These are phyloP conservation scores for Neofusicoccum cordaticola DNA, from an alignment of 2,329 filamentous ascomycete genomes.

Conservation along the genomic window DNA sequence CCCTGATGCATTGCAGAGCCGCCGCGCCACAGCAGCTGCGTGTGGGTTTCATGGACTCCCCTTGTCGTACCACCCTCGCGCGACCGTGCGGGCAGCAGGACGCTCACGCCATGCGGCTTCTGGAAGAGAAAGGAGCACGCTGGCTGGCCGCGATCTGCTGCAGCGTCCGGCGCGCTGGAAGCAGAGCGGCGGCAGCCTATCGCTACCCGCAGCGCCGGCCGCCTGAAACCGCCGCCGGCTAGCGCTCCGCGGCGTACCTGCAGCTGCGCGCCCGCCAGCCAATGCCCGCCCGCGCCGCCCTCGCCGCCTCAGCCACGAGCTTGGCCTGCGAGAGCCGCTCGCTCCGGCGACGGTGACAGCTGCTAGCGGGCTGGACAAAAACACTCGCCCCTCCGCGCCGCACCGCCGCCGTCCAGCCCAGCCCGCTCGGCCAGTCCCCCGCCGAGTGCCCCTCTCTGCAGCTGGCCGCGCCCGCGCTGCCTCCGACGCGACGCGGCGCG, in stretches of 20 bases:
- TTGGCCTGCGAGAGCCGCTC: background rate
- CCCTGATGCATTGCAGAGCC: slow-evolving; percentile 6
- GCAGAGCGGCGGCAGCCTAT: background rate
- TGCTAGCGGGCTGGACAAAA: no score
- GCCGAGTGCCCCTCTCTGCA: background rate
- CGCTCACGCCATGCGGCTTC: slow-evolving; percentile 8
- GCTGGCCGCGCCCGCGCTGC: background rate
- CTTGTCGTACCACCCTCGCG: slow-evolving; percentile 10
- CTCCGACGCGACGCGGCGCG: background rate
- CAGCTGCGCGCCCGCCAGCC: background rate
- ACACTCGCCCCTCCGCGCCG: background rate
- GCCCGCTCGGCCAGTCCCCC: background rate
- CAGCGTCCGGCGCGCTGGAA: background rate
- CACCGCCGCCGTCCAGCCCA: background rate
- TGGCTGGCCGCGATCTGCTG: background rate
- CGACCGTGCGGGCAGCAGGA: slow-evolving; percentile 1
- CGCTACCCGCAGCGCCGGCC: background rate
- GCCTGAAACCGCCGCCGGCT: background rate
- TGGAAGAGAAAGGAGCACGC: background rate
- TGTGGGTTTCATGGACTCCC: slow-evolving; percentile 6
- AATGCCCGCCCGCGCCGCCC: background rate
- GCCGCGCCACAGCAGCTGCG: slow-evolving; percentile 8
- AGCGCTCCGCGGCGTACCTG: background rate
- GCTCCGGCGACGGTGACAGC: background rate
- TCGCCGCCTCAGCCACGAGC: background rate